Base-by-base conservation (phyloP, 1,284 basidiomycete species). In the Ceratobasidium sp. region DNA sequence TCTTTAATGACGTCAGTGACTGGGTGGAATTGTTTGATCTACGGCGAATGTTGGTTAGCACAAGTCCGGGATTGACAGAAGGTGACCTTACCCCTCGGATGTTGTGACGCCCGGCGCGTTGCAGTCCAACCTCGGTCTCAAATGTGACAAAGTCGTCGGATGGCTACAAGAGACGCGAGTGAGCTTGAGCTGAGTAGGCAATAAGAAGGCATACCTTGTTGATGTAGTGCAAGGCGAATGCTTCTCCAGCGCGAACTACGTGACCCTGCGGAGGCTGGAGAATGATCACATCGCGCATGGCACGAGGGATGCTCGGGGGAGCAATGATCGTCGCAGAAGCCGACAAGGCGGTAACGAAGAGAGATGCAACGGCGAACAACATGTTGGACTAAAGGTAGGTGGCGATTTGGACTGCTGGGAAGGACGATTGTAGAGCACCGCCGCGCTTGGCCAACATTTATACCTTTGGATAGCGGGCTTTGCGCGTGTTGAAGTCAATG, bases 1-100 rank as follows among this genome's bases (percentile, higher is more conserved):
- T 67, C 62, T 7, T 52, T 50, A n/a, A 43, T 42, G 17, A 42
- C 50, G n/a, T 53, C 50, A 2, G 62, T 54, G 20, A 29, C 54
- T 10, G 62, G 62, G 62, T 67, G 62, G 50, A 67, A 67, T 22
- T 50, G 15, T 31, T 67, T 67, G 38, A 67, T 54, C 62, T 67
- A 43, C 8, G 35, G 38, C n/a, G n/a, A 40, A 17, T 17, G 10
- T 8, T 15, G 34, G 55, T 20, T 29, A 43, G 22, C 20, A 17
- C 7, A 56, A 10, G 25, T 34, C 25, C 4, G 20, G 17, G 29
- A 22, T 8, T 12, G 38, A 56, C 54, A 20, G 6, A 27, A 17
- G 32, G 54, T 13, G 29, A 8, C 42, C 62, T 10, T 32, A 67
- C 62, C 38, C 49, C 49, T 29, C 62, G 62, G 27, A 67, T 67